Percentiles rank a stretch among this genome's conserved stretches.
Conservation (phyloP, 2,329 filamentous ascomycete species). For the Fusarium penzigii region DNA sequence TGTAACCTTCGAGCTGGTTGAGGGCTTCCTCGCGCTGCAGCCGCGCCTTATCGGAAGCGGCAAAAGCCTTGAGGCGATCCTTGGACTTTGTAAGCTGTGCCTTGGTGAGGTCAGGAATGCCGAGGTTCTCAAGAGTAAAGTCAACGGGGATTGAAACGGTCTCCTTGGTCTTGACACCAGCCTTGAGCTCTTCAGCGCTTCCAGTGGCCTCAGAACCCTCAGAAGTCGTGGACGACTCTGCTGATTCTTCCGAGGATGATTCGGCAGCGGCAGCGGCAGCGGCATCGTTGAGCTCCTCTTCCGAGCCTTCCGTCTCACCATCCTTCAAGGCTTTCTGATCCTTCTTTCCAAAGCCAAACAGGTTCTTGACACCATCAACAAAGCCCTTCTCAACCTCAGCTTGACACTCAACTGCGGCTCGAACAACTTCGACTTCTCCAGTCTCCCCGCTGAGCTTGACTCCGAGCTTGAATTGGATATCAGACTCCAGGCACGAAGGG, state of each 20-base stretch:
- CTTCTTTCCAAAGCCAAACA: conserved; percentile 93
- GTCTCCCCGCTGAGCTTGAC: conserved; percentile 71
- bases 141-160: conserved; percentile 56
- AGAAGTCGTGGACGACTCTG: conserved; percentile 30
- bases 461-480: conserved; percentile 78
- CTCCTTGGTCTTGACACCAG: conserved; percentile 61
- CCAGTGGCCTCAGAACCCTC: conserved; percentile 47
- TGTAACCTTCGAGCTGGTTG: conserved; percentile 91
- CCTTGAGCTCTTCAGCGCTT: conserved; percentile 46
- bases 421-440: conserved; percentile 77
- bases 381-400: conserved; percentile 79
- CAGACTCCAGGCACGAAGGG: conserved; percentile 68
- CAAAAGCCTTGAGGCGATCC: conserved; percentile 79
- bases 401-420: conserved; percentile 83
- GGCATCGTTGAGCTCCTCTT: conserved; percentile 46
- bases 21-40: conserved; percentile 79
- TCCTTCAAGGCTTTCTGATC: conserved; percentile 69
- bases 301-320: conserved; percentile 37
- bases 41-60: conserved; percentile 78
- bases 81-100: conserved; percentile 54
- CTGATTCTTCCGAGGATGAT: conserved; percentile 23
- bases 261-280: no score
- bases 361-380: conserved; percentile 91
- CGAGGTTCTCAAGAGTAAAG: conserved; percentile 50
- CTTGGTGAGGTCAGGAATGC: conserved; percentile 51